These are phyloP conservation scores for Candida silvicultrix DNA, from an alignment of 805 yeast genomes.

Conservation along the genomic window DNA sequence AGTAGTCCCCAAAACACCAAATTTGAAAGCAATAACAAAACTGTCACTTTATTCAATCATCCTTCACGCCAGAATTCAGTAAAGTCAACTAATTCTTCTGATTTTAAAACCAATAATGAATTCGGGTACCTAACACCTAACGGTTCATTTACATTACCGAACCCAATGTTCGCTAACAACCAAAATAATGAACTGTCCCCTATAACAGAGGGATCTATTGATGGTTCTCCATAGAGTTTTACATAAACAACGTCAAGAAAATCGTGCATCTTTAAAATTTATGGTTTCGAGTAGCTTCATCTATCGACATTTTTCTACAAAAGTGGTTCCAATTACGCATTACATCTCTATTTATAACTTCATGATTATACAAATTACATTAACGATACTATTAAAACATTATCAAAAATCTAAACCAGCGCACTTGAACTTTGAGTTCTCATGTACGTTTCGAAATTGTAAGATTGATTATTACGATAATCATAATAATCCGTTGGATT, in stretches of 20 bases:
- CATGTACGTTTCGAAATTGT: conserved; percentile 16
- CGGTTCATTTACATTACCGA: conserved; percentile 16
- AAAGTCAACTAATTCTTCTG: neutral
- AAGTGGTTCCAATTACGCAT: too few relatives aligned
- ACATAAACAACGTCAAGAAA: too few relatives aligned
- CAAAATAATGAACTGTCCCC: conserved; percentile 20
- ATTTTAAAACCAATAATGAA: neutral
- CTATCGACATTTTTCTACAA: too few relatives aligned
- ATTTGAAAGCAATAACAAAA: conserved; percentile 29
- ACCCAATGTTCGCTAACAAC: conserved; percentile 11
- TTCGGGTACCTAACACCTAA: conserved; percentile 16
- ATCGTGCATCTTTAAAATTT: too few relatives aligned
- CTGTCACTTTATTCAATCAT: conserved; percentile 31
- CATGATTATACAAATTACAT: neutral
- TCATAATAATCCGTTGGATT: conserved; percentile 12
- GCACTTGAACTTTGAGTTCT: neutral
- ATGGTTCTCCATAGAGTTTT: conserved; percentile 15
- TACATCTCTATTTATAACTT: too few relatives aligned
- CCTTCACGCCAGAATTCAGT: conserved; percentile 5
- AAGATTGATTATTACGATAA: conserved; percentile 12
- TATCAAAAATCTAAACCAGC: neutral
- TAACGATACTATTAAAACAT: neutral
- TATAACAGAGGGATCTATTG: conserved; percentile 21
- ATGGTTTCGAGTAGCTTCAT: too few relatives aligned
- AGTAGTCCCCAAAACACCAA: conserved; percentile 26